Evolutionary conservation across 495 filamentous ascomycete genomes (phyloP).

Genomic region (Parathielavia hyrcaniae): DNA sequence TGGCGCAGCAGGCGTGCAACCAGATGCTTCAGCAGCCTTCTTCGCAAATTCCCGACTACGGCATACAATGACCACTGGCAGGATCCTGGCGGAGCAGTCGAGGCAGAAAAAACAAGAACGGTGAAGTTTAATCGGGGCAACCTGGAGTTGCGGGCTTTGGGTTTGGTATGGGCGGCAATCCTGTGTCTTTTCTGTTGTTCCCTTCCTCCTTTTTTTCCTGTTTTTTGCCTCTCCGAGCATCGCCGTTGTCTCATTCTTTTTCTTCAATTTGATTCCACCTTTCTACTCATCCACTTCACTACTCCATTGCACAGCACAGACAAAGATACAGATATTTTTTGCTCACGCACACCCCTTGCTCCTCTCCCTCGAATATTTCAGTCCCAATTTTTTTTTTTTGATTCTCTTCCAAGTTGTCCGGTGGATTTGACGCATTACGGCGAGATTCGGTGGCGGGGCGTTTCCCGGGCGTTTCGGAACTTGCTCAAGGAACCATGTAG

Average conservation of each 20-base stretch:
- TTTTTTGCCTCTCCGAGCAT: neutral
- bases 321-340: neutral
- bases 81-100: neutral
- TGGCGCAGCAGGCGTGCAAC: slow-evolving; percentile 41
- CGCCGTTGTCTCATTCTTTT: slow-evolving; percentile 1
- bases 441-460: neutral
- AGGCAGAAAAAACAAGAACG: neutral
- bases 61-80: slow-evolving; percentile 7
- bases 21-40: slow-evolving; percentile 30
- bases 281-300: neutral
- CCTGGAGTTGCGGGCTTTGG: neutral
- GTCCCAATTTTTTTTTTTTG: neutral
- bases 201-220: too few relatives aligned
- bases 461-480: neutral
- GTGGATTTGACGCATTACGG: neutral
- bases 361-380: neutral
- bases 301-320: neutral
- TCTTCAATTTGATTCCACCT: neutral
- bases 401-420: neutral
- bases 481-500: neutral
- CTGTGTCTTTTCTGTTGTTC: neutral
- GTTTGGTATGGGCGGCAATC: neutral
- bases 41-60: slow-evolving; percentile 15
- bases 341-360: neutral
- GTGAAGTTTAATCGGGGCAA: slow-evolving; percentile 4